These are phyloP conservation scores for Anacardium occidentale DNA, from an alignment of 345 rosid genomes.

Conservation along the genomic window DNA sequence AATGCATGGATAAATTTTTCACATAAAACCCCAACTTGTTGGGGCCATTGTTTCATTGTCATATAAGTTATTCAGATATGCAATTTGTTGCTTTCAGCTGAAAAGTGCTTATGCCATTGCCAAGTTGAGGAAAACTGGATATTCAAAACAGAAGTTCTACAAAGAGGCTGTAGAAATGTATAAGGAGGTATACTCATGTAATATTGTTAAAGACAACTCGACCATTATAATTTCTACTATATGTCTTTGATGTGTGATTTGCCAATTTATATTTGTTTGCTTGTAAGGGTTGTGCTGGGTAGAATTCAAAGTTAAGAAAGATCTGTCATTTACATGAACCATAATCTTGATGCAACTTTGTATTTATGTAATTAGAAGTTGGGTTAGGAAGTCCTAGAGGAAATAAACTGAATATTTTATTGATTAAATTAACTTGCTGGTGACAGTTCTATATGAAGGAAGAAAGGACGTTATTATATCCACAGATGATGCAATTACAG, in stretches of 20 bases:
- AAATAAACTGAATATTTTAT: background rate
- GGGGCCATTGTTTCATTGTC: background rate
- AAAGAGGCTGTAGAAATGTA: constrained; percentile 68
- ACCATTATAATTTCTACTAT: background rate
- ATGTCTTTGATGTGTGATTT: background rate
- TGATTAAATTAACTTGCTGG: background rate
- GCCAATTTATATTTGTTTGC: background rate
- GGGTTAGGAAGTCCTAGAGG: background rate
- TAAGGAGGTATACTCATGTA: constrained; percentile 57
- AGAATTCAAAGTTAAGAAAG: background rate
- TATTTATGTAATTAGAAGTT: background rate
- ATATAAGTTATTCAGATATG: constrained; percentile 4
- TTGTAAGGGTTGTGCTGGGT: background rate
- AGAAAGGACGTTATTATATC: background rate
- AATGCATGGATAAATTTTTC: background rate
- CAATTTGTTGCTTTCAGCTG: constrained; percentile 44
- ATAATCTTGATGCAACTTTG: background rate
- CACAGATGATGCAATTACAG: background rate
- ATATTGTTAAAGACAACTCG: background rate
- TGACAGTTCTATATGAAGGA: constrained; percentile 3
- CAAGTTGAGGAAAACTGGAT: constrained; percentile 84
- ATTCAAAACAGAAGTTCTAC: constrained; percentile 74
- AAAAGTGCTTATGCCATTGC: constrained; percentile 85
- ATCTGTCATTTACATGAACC: background rate
- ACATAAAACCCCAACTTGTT: background rate